Base-by-base conservation (phyloP, 192 early-diverging fungal genomes). In the Anaeromyces robustus region DNA sequence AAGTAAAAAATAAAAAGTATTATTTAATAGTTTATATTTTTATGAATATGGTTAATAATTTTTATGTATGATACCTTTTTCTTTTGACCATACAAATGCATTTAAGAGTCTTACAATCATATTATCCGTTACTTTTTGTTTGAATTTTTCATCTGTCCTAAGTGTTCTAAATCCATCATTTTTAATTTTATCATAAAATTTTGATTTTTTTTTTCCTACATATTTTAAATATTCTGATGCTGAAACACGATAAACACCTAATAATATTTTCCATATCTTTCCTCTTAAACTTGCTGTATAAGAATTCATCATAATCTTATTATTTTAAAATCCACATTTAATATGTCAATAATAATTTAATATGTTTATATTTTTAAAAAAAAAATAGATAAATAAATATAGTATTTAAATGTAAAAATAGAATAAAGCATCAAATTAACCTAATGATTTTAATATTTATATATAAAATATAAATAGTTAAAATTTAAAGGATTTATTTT, bases 101-200 rank as follows among this genome's bases (percentile, higher is more conserved):
- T 96, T 96, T 29, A 98, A 85, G 26, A 96, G 88, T 18, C 96
- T 85, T 26, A 93, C 90, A 28, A 96, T 79, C 81, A 93, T 88
- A 34, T 89, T 91, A 29, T 95, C 92, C 16, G 91, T 85, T 28
- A 96, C 95, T 31, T 86, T 78, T 30, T 90, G 88, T 14, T 87
- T 85, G 83, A 96, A 97, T 77, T 88, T 89, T 30, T 85, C 84
- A 86, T 98, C 95, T 4, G 90, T 95, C 0, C 92, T 89, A 84
- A 96, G 85, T 3, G 95, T 96, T 34, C 94, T 84, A 84, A 96
- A 95, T 0, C 94, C 92, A 83, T 98, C 96, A 84, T 98, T 95
- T 81, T 92, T 87, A 83, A 98, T 94, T 84, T 96, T 96, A 78
- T 90, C 91, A 18, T 92, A 92, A 18, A 93, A 90, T 0, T 80